These are phyloP conservation scores for Boletus sp. DNA, from an alignment of 1,284 basidiomycete species.

Conservation along the genomic window DNA sequence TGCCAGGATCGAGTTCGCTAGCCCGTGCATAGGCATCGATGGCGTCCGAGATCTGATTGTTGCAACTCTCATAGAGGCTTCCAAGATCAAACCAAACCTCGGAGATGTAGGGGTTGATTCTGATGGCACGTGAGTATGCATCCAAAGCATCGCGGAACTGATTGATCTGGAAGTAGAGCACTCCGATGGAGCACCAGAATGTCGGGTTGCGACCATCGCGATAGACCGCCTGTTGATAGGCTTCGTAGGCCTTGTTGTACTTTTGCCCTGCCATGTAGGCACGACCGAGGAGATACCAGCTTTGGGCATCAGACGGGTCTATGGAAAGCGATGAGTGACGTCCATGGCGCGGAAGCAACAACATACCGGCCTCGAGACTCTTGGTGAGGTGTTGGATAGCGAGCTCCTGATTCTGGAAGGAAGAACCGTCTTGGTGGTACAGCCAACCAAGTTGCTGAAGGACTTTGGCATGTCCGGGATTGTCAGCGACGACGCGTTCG, in stretches of 20 bases:
- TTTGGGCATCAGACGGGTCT: constrained; percentile 96
- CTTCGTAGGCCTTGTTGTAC: constrained; percentile 99
- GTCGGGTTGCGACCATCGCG: constrained; percentile 98
- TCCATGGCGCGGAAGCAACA: not conserved
- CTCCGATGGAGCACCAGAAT: constrained; percentile 99
- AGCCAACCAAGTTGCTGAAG: constrained; percentile 98
- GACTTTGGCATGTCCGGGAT: constrained; percentile 94
- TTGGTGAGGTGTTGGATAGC: constrained; percentile 94
- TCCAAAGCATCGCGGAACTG: constrained; percentile 98
- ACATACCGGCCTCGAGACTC: constrained; percentile 85
- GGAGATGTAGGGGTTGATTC: constrained; percentile 98
- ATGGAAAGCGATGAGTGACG: constrained; percentile 12
- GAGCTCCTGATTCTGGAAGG: constrained; percentile 93
- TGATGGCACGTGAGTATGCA: constrained; percentile 96
- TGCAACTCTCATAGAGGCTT: constrained; percentile 95
- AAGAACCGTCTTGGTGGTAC: constrained; percentile 91
- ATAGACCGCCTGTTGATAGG: constrained; percentile 98
- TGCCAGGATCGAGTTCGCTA: constrained; percentile 82
- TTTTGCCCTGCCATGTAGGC: constrained; percentile 99
- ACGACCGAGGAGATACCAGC: constrained; percentile 97
- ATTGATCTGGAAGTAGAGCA: constrained; percentile 99
- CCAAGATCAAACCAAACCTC: constrained; percentile 99
- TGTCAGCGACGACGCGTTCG: constrained; percentile 92
- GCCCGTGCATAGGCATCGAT: constrained; percentile 97
- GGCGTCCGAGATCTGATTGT: constrained; percentile 98